Conservation (phyloP, 495 filamentous ascomycete species). For the Astrocystis sublimbata region DNA sequence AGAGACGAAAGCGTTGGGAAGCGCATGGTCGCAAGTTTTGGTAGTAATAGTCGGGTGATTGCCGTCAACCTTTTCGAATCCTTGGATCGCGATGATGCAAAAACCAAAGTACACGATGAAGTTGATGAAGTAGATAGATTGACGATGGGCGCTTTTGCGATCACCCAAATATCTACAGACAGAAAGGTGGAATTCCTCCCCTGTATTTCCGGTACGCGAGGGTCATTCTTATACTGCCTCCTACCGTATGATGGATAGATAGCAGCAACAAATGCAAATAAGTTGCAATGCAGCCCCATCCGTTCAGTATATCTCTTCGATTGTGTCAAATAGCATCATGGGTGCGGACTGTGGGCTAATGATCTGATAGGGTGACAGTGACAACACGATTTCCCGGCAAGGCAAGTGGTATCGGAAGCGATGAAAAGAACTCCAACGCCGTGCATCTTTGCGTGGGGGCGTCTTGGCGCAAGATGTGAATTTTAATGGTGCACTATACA, state of each 20-base stretch:
- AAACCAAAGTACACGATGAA: no score
- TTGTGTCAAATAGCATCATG: constrained; percentile 21
- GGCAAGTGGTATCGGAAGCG: constrained; percentile 11
- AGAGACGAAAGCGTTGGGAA: constrained; percentile 4
- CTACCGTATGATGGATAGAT: neutral
- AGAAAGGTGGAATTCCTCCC: neutral
- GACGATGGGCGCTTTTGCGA: neutral
- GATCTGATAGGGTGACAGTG: constrained; percentile 1
- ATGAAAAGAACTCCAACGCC: neutral
- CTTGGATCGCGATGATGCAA: neutral
- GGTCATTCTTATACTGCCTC: neutral
- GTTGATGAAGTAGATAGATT: neutral
- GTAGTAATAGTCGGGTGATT: neutral
- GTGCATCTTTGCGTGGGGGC: constrained; percentile 8
- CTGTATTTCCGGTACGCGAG: neutral
- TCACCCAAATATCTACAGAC: neutral
- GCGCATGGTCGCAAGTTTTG: constrained; percentile 15
- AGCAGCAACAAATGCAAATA: constrained; percentile 3
- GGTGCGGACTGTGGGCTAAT: neutral
- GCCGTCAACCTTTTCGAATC: neutral
- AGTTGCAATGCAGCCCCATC: neutral
- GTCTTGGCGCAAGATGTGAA: neutral
- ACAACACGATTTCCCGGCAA: constrained; percentile 15
- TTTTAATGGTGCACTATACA: neutral
- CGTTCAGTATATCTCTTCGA: neutral